A percentile compares a stretch with the other conserved stretches of the same genome.
phyloP scores from a whole-genome alignment of 2,329 filamentous ascomycete genomes.

The Fusarium humuli region DNA sequence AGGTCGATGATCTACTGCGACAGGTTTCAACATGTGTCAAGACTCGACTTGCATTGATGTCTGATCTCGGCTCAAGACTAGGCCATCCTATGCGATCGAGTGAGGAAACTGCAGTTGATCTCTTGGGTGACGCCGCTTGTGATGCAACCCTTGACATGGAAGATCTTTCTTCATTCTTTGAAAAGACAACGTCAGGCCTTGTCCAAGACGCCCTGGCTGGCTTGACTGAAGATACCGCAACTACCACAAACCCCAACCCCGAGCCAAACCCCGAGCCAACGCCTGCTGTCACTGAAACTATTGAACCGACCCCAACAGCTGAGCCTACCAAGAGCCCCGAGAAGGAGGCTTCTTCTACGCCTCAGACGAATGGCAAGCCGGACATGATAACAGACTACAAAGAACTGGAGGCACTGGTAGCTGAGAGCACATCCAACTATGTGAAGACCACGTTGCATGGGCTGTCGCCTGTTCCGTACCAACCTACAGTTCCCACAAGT shows the following conservation, averaged over 20 bases:
- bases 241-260: neutral
- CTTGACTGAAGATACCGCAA: conserved; percentile 47
- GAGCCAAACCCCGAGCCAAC: conserved; percentile 39
- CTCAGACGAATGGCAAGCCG: conserved; percentile 49
- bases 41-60: conserved; percentile 49
- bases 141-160: conserved; percentile 54
- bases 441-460: conserved; percentile 58
- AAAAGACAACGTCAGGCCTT: conserved; percentile 56
- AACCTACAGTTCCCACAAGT: conserved; percentile 56
- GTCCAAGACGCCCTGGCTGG: conserved; percentile 56
- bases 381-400: conserved; percentile 56
- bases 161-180: conserved; percentile 57
- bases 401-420: conserved; percentile 58
- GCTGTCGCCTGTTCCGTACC: conserved; percentile 57
- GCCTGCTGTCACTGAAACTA: conserved; percentile 32
- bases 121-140: conserved; percentile 45
- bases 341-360: conserved; percentile 38
- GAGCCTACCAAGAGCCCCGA: conserved; percentile 44
- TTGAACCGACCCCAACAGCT: conserved; percentile 29
- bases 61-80: conserved; percentile 51
- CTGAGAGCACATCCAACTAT: conserved; percentile 59
- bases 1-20: conserved; percentile 54
- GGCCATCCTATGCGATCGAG: conserved; percentile 52
- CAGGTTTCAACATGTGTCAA: conserved; percentile 51
- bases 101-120: conserved; percentile 44